Conservation (phyloP, 2,329 filamentous ascomycete species). For the Ceratocystiopsis brevicomis region DNA sequence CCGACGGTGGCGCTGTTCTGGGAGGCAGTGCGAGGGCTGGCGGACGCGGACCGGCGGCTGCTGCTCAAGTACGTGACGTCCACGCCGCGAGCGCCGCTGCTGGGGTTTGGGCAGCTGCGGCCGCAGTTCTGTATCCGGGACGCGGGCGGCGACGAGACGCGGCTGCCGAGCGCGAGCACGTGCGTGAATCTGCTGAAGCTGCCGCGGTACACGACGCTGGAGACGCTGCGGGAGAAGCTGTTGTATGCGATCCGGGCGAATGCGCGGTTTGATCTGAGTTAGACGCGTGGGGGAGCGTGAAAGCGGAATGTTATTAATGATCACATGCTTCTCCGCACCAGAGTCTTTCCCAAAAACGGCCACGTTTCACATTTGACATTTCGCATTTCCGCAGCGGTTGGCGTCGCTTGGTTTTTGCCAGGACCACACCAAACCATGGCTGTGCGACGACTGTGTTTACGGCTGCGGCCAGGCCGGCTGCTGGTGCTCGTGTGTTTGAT, state of each 20-base stretch:
- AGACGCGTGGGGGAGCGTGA: background rate
- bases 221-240: conserved; percentile 55
- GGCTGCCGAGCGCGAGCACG: conserved; percentile 83
- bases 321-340: too few species aligned
- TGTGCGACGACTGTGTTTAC: too few species aligned
- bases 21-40: conserved; percentile 63
- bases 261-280: conserved; percentile 72
- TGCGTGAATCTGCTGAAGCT: conserved; percentile 91
- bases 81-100: conserved; percentile 70
- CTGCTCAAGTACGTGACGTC: conserved; percentile 93
- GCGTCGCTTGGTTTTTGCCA: too few species aligned
- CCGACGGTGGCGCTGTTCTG: conserved; percentile 76
- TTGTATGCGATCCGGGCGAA: conserved; percentile 79
- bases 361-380: too few species aligned
- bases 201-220: conserved; percentile 54
- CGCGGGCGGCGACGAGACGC: conserved; percentile 51
- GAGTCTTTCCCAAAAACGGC: too few species aligned
- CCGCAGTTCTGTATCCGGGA: conserved; percentile 84
- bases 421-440: too few species aligned
- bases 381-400: too few species aligned
- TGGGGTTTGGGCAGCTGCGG: conserved; percentile 73
- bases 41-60: conserved; percentile 59
- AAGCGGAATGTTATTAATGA: too few species aligned
- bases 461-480: too few species aligned
- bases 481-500: too few species aligned